Percentiles rank a stretch among this genome's conserved stretches.
phyloP scores from a whole-genome alignment of 768 basidiomycete genomes.

The Lentinus tigrinus region DNA sequence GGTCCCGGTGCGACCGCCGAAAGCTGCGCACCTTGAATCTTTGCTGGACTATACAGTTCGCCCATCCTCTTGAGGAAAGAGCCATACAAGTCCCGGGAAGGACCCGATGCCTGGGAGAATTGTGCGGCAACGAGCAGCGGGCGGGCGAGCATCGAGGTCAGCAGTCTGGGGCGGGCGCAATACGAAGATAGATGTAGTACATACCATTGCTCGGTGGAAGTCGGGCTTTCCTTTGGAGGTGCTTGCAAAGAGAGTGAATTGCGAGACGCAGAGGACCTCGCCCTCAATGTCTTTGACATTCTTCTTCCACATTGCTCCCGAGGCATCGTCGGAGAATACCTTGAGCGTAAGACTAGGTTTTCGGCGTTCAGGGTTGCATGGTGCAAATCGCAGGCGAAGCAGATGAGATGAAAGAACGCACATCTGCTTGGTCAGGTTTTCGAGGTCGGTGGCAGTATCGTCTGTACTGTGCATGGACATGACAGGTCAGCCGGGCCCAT shows the following conservation, averaged over 20 bases:
- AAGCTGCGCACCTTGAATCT: slow-evolving; percentile 66
- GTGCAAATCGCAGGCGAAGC: neutral
- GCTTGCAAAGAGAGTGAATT: slow-evolving; percentile 88
- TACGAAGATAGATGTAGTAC: slow-evolving; percentile 20
- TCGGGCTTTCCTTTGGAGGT: slow-evolving; percentile 91
- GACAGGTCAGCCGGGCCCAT: slow-evolving; percentile 16
- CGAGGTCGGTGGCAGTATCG: slow-evolving; percentile 75
- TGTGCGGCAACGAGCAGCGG: slow-evolving; percentile 1
- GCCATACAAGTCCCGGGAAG: slow-evolving; percentile 68
- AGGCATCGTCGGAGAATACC: slow-evolving; percentile 60
- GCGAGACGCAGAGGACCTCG: slow-evolving; percentile 91
- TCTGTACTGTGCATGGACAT: slow-evolving; percentile 50
- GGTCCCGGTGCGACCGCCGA: neutral
- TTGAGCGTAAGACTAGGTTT: slow-evolving; percentile 62
- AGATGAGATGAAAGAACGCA: slow-evolving; percentile 32
- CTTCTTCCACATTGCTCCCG: slow-evolving; percentile 78
- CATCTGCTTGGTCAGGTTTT: slow-evolving; percentile 82
- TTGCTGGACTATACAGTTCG: slow-evolving; percentile 65
- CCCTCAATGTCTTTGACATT: slow-evolving; percentile 87
- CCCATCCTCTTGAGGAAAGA: slow-evolving; percentile 70
- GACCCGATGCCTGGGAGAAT: slow-evolving; percentile 54
- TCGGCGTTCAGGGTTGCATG: neutral
- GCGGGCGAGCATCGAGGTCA: slow-evolving; percentile 1
- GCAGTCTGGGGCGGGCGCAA: neutral
- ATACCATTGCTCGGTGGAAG: slow-evolving; percentile 91